Percentiles rank a stretch among this genome's conserved stretches.
phyloP scores from a whole-genome alignment of 495 filamentous ascomycete genomes.

The Wilcoxina mikolae region DNA sequence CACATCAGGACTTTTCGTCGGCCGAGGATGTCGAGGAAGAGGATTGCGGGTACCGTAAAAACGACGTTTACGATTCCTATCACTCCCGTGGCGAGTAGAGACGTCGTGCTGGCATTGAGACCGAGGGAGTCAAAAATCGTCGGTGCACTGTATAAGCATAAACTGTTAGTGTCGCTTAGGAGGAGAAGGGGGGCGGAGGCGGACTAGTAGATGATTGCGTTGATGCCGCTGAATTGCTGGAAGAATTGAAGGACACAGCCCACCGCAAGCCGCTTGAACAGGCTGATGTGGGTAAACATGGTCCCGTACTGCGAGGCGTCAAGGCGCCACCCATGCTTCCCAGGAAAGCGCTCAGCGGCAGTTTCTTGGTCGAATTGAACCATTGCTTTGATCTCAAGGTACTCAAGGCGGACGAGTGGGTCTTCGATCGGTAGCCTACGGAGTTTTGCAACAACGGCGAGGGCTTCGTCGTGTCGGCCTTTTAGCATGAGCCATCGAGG shows the following conservation, averaged over 20 bases:
- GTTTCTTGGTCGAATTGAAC: slow-evolving; percentile 66
- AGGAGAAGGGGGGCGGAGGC: slow-evolving; percentile 17
- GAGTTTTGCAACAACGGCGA: slow-evolving; percentile 50
- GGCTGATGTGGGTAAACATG: slow-evolving; percentile 5
- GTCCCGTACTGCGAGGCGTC: neutral
- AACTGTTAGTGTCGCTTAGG: neutral
- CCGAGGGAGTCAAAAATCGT: slow-evolving; percentile 59
- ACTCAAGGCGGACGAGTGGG: slow-evolving; percentile 58
- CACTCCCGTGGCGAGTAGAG: slow-evolving; percentile 63
- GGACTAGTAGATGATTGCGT: slow-evolving; percentile 38
- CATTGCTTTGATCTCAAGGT: slow-evolving; percentile 68
- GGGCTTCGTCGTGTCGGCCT: slow-evolving; percentile 54
- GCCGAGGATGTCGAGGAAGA: slow-evolving; percentile 37
- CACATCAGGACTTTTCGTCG: slow-evolving; percentile 31
- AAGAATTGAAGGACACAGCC: slow-evolving; percentile 29
- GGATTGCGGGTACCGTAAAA: slow-evolving; percentile 51
- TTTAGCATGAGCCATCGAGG: slow-evolving; percentile 68
- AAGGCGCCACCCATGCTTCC: neutral
- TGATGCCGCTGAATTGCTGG: slow-evolving; percentile 63
- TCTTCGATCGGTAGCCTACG: slow-evolving; percentile 45
- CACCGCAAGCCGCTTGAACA: neutral
- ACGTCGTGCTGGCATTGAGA: slow-evolving; percentile 44
- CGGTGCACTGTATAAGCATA: slow-evolving; percentile 63
- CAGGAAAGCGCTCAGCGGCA: slow-evolving; percentile 53
- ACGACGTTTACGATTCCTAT: slow-evolving; percentile 64